Percentiles rank a stretch among this genome's conserved stretches.
These are phyloP conservation scores for Tricholoma saponaceum DNA, from an alignment of 768 basidiomycete genomes.

Conservation along the genomic window DNA sequence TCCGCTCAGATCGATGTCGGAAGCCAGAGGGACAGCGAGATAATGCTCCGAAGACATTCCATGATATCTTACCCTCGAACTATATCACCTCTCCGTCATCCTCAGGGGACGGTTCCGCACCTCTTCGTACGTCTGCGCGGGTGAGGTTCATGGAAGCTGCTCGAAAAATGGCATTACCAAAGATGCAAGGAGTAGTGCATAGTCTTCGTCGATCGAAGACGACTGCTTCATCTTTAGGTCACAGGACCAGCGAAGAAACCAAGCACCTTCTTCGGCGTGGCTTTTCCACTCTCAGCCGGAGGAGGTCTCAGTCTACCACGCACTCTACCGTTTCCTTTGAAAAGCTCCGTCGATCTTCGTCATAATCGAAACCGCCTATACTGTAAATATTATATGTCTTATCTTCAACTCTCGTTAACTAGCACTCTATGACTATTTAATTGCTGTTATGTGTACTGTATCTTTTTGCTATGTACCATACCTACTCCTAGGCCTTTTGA, in stretches of 20 bases:
- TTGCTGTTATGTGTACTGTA: too few species aligned
- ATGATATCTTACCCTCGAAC: conserved; percentile 41
- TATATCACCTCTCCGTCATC: conserved; percentile 39
- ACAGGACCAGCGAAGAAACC: conserved; percentile 8
- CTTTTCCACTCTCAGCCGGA: conserved; percentile 6
- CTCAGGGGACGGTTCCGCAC: conserved; percentile 14
- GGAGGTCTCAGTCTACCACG: conserved; percentile 4
- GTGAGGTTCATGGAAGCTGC: conserved; percentile 26
- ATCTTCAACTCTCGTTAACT: too few species aligned
- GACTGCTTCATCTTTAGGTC: conserved; percentile 27
- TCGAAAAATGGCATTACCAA: conserved; percentile 31
- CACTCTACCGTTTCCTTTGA: conserved; percentile 6
- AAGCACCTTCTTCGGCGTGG: conserved; percentile 6
- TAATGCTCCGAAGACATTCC: conserved; percentile 32
- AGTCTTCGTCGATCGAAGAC: conserved; percentile 33
- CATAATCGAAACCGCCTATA: not conserved
- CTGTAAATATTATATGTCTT: not conserved
- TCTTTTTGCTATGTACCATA: too few species aligned
- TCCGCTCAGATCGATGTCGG: conserved; percentile 4
- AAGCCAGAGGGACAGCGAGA: not conserved
- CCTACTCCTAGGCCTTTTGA: too few species aligned
- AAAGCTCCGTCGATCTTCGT: not conserved
- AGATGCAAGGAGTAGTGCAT: conserved; percentile 35
- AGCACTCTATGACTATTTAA: too few species aligned
- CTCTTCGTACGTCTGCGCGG: conserved; percentile 3